Evolutionary conservation across 176 grass and related monocot species (phyloP), one percentile per base, ranked within the genome.

Genomic region (Aegilops longissima): DNA sequence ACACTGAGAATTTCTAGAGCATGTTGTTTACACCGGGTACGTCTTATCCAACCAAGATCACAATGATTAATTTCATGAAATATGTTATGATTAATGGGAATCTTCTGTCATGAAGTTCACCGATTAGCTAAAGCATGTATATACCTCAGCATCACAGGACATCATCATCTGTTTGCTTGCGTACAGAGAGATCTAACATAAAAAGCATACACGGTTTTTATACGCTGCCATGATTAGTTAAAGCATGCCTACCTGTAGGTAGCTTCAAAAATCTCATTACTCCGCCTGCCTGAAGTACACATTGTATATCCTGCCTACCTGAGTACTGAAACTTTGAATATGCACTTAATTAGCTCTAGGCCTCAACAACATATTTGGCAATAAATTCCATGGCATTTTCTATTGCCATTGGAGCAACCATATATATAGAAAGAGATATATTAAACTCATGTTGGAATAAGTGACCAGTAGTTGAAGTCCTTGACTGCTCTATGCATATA

Each of bases 171-270:
- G 56, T 66, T 82, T 88, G 66, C 12, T 51, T 16, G 39, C 10
- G 14, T 38, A 5, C 27, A 58, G 51, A 87, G 44, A 84, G 85
- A 87, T 87, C 89, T 39, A 69, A 61, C 85, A 80, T 87, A 69
- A 91, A 84, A 91, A 33, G 61, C 47, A 87, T 76, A 87, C 27
- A 80, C 9, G 18, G 0, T 86, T 34, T 38, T 74, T 80, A 80
- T 76, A 63, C 2, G 7, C 38, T 76, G 38, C 61, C 76, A 61
- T 30, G 27, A 70, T 76, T 87, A 86, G 5, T 81, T 87, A 80
- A 81, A 87, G 29, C 18, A 9, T 39, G 21, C 49, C 81, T 80
- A 80, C 61, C 47, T 74, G 56, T 20, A 59, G 51, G 25, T 84
- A 91, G 35, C 68, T 61, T 72, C 44, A 25, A n/a, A 82, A 90